Base-by-base conservation (phyloP, 345 rosid genomes). In the Brassica nigra region DNA sequence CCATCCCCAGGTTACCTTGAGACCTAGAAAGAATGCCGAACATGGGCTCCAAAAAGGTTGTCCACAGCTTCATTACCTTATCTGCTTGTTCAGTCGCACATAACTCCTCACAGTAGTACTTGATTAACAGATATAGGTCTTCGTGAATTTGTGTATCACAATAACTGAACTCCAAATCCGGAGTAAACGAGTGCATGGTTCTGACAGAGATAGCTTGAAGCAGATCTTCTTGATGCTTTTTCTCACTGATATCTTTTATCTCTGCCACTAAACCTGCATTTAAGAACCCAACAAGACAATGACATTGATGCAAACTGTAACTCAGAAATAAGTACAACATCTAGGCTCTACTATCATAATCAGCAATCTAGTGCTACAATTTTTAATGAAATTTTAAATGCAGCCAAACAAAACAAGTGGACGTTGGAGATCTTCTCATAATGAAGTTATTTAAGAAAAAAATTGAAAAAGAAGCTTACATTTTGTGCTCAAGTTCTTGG, bases 401-500 rank as follows among this genome's bases (percentile, higher is more conserved):
- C 52, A 27, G 58, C 65, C 29, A 63, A 52, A 34, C 42, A 49
- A 69, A 39, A 20, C 15, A 61, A 70, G 61, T 55, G 36, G 49
- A 20, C 4, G 68, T 62, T 63, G 42, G 64, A 28, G 67, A 72
- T 49, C 42, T 57, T 66, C 23, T 4, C 30, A 68, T 47, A 54
- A 62, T 66, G 66, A 68, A 74, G 49, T 74, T 52, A 54, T 3
- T 33, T 18, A 75, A n/a, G 34, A 14, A 52, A 34, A 47, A 23
- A 6, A 1, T 58, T 20, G 57, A 23, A 52, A 52, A 30, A 69
- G 33, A 68, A 47, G 37, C 61, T 74, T 86, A 95, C 98, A 92
- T 91, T 95, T 95, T 63, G 92, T 86, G 87, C 97, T 89, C 90
- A 88, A 82, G 85, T 90, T 95, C 90, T 90, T 93, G 15, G 92